These are phyloP conservation scores for Auriculariales sp. DNA, from an alignment of 768 basidiomycete species.

Conservation along the genomic window DNA sequence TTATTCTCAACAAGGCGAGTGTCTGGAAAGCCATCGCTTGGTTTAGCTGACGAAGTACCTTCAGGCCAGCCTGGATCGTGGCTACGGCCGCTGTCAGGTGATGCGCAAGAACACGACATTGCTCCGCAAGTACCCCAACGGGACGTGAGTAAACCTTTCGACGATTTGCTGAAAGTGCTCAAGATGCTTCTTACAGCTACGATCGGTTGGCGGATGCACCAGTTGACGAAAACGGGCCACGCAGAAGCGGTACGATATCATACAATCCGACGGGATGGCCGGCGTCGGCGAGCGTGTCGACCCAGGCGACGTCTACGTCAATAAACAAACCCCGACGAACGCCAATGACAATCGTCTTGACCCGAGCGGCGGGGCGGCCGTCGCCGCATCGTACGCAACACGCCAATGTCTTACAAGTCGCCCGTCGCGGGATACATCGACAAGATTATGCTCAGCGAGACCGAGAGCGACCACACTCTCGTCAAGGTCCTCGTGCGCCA, in stretches of 20 bases:
- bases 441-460: constrained; percentile 95
- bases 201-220: constrained; percentile 93
- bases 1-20: constrained; percentile 82
- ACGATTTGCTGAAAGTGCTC: background rate
- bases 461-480: constrained; percentile 88
- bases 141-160: constrained; percentile 53
- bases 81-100: constrained; percentile 96
- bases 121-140: constrained; percentile 92
- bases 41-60: background rate
- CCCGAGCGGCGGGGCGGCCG: constrained; percentile 69
- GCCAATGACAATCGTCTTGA: constrained; percentile 64
- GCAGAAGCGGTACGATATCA: constrained; percentile 77
- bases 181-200: constrained; percentile 34
- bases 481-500: constrained; percentile 97
- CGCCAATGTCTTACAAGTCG: constrained; percentile 86
- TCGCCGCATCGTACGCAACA: constrained; percentile 76
- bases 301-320: constrained; percentile 87
- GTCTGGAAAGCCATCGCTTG: background rate
- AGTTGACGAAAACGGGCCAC: constrained; percentile 66
- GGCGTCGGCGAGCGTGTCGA: constrained; percentile 91
- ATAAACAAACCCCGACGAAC: constrained; percentile 92
- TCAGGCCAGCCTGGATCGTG: constrained; percentile 89
- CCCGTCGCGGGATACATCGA: constrained; percentile 90
- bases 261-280: constrained; percentile 85
- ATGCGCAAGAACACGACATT: constrained; percentile 89